phyloP scores from a whole-genome alignment of 1,284 basidiomycete genomes.

The Microbotryum silenes-acaulis region DNA sequence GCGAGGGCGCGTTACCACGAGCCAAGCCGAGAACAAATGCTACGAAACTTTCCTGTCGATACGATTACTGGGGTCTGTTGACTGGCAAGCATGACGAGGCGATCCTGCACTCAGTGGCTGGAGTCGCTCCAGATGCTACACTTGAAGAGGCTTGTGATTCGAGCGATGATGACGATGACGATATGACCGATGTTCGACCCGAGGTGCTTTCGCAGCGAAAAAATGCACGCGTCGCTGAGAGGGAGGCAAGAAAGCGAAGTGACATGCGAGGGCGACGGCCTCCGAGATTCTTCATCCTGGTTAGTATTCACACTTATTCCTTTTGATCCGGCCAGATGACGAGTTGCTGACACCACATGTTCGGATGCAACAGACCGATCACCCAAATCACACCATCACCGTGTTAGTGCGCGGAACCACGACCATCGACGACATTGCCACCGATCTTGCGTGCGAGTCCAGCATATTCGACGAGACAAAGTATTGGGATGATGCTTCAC shows the following conservation, averaged over 20 bases:
- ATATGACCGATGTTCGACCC: neutral
- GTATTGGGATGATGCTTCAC: conserved; percentile 12
- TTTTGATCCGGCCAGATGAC: neutral
- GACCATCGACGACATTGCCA: conserved; percentile 36
- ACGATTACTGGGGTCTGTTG: neutral
- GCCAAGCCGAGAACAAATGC: too few species aligned
- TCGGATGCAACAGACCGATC: conserved; percentile 26
- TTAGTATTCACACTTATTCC: neutral
- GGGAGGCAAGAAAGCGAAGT: neutral
- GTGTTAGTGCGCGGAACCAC: conserved; percentile 38
- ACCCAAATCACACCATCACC: conserved; percentile 33
- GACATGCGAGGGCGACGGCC: conserved; percentile 4
- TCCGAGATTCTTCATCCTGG: conserved; percentile 8
- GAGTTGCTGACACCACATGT: too few species aligned
- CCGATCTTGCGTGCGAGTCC: conserved; percentile 39
- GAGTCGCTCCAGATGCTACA: neutral
- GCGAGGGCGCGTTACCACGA: too few species aligned
- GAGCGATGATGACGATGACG: neutral
- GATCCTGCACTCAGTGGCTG: neutral
- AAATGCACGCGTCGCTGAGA: neutral
- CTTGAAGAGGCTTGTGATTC: neutral
- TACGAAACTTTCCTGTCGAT: neutral
- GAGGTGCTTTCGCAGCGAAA: neutral
- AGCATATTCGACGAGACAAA: conserved; percentile 13
- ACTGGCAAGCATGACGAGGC: neutral